Conservation (phyloP, 2,329 filamentous ascomycete genomes). For the Diaporthe sp. region DNA sequence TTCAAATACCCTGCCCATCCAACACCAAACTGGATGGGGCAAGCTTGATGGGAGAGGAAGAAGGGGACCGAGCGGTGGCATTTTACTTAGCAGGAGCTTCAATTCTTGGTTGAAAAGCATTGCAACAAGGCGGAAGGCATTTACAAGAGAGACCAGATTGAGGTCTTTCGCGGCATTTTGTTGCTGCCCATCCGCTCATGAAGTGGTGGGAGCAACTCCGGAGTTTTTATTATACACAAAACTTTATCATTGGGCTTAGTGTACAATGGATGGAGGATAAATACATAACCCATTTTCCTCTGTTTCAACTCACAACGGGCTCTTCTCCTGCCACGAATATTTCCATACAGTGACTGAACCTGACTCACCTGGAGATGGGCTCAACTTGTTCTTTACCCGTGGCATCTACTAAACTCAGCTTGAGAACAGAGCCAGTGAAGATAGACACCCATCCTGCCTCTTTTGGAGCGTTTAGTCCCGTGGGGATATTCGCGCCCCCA, state of each 20-base stretch:
- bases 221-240: constrained; percentile 28
- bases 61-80: not conserved
- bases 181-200: constrained; percentile 15
- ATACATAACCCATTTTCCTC: not conserved
- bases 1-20: constrained; percentile 28
- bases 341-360: not conserved
- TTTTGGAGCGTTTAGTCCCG: not conserved
- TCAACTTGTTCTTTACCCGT: not conserved
- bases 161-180: constrained; percentile 17
- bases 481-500: not conserved
- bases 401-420: not conserved
- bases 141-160: constrained; percentile 22
- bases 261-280: constrained; percentile 19
- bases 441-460: not conserved
- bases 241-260: constrained; percentile 26
- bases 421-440: not conserved
- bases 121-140: constrained; percentile 16
- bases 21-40: constrained; percentile 4
- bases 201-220: constrained; percentile 10
- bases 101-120: constrained; percentile 28
- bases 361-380: too few relatives aligned
- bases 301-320: not conserved
- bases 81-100: constrained; percentile 23
- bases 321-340: not conserved
- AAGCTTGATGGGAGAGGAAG: not conserved